These are phyloP conservation scores for Xylaria sp. DNA, from an alignment of 2,329 filamentous ascomycete genomes.

Conservation along the genomic window DNA sequence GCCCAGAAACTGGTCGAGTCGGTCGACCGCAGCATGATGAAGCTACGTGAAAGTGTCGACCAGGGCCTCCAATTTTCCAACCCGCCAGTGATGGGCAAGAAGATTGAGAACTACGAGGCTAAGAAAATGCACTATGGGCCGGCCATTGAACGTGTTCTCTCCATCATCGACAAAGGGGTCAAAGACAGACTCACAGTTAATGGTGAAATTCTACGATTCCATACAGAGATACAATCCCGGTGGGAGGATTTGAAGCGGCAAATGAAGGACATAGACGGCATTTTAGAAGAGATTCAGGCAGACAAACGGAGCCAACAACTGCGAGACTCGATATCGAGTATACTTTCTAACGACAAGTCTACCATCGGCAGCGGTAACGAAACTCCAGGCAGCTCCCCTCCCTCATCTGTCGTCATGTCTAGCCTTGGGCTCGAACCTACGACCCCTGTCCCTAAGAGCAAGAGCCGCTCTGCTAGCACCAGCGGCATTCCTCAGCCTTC, in stretches of 20 bases:
- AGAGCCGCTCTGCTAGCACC: constrained; percentile 60
- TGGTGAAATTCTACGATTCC: constrained; percentile 88
- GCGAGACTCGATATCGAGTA: constrained; percentile 91
- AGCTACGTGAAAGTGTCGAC: constrained; percentile 83
- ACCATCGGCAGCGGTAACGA: constrained; percentile 74
- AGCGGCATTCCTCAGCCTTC: constrained; percentile 58
- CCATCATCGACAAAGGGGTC: constrained; percentile 95
- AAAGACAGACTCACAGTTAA: constrained; percentile 96
- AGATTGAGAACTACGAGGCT: constrained; percentile 91
- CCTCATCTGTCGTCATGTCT: constrained; percentile 70
- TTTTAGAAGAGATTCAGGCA: constrained; percentile 76
- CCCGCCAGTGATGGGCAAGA: constrained; percentile 76
- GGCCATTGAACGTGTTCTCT: constrained; percentile 88
- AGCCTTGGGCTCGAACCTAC: constrained; percentile 61
- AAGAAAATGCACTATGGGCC: constrained; percentile 95
- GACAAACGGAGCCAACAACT: constrained; percentile 76
- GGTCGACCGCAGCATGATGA: constrained; percentile 84
- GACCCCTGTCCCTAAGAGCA: constrained; percentile 57
- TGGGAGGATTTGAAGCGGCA: constrained; percentile 81
- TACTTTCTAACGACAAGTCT: constrained; percentile 84
- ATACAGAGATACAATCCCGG: constrained; percentile 84
- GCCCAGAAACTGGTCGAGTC: constrained; percentile 98
- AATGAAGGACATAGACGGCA: constrained; percentile 79
- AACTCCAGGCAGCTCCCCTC: constrained; percentile 74
- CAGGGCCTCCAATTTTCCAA: constrained; percentile 78